Evolutionary conservation across 208 protist species (phyloP), one percentile per base, ranked within the genome.

Genomic region (Leishmania major): DNA sequence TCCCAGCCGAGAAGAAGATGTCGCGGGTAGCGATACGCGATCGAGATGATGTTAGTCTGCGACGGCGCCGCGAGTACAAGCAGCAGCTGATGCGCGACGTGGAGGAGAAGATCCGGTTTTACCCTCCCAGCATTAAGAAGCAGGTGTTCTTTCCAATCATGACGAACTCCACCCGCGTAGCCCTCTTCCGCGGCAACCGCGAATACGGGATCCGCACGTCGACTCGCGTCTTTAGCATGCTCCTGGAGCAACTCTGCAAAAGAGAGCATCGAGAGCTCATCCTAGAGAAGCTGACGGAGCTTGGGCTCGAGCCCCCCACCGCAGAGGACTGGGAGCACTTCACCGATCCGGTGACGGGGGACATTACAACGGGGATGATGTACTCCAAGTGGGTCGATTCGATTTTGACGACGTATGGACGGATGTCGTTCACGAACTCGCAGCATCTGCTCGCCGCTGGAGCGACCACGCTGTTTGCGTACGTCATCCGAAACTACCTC

Each of bases 71-170:
- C 10, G 45, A 84, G 13, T 96, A 89, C 71, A 88, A 89, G 31
- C 83, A 88, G 55, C 59, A 86, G 64, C 73, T 96, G 22, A 82
- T 87, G 40, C 51, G 77, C 3, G 82, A 90, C 64, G 84, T 97
- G 60, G 88, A 88, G 69, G 82, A 90, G 35, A 84, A 95, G 43
- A 92, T 96, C 49, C 88, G 87, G 13, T 97, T 93, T 79, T 92
- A 94, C 35, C 62, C 91, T 1, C 88, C 91, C 1, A 76, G 85
- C 31, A 77, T 96, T 6, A 94, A 89, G 67, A 47, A 88, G 45
- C 87, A 83, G 62, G 78, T 97, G 2, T 97, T 97, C 77, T 97
- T 92, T 55, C 87, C 87, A n/a, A 78, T 78, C 15, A 64, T 80
- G 0, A 76, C 43, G 10, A 53, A 51, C 3, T 45, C 49, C 47